A percentile compares a stretch with the other conserved stretches of the same genome.
Evolutionary conservation across 2,329 filamentous ascomycete genomes (phyloP).

Genomic region (Pestalotiopsis sp.): DNA sequence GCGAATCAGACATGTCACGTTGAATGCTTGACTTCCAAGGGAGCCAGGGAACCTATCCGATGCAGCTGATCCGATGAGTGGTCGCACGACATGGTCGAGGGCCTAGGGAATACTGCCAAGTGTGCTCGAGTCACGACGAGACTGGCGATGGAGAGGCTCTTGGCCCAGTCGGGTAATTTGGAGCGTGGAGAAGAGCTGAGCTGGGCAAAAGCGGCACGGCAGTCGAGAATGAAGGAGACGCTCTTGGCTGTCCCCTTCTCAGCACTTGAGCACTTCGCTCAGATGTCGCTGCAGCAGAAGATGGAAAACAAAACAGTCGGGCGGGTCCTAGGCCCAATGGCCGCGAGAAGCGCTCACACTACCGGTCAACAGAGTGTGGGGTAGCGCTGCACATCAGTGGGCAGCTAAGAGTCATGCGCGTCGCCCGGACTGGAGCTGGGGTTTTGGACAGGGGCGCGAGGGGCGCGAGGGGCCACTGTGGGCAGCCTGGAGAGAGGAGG

Average conservation of each 20-base stretch:
- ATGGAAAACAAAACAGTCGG: slow-evolving; percentile 1
- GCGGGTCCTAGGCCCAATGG: neutral
- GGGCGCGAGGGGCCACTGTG: neutral
- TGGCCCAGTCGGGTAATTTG: neutral
- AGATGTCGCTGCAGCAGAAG: neutral
- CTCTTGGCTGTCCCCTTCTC: neutral
- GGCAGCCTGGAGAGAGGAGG: neutral
- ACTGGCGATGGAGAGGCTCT: neutral
- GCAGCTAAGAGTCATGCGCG: slow-evolving; percentile 6
- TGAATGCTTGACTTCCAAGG: neutral
- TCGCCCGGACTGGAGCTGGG: neutral
- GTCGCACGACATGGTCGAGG: neutral
- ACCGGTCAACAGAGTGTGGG: slow-evolving; percentile 1
- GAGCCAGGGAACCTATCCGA: neutral
- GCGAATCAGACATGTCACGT: neutral
- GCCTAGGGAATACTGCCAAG: neutral
- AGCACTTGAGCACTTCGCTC: neutral
- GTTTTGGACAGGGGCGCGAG: neutral
- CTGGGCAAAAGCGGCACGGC: neutral
- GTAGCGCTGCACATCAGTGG: slow-evolving; percentile 5
- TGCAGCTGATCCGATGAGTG: neutral
- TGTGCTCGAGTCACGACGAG: neutral
- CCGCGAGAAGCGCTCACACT: neutral
- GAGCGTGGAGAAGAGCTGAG: neutral
- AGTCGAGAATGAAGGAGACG: neutral